Base-by-base conservation (phyloP, 805 yeast genomes). In the Cyberlindnera bimundalis region DNA sequence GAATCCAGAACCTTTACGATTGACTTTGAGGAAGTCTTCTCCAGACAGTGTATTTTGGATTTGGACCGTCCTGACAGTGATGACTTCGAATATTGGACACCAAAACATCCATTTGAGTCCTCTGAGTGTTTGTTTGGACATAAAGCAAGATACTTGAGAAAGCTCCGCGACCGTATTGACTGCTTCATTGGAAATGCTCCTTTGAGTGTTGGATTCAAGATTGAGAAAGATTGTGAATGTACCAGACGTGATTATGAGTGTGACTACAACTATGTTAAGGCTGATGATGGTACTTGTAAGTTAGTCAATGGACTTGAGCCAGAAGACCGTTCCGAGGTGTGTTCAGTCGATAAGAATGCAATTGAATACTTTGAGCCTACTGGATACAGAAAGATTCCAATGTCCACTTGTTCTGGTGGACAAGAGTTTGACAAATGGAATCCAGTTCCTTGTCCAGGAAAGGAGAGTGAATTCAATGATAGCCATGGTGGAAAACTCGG, bases 191-290 rank as follows among this genome's bases (percentile, higher is more conserved):
- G 70, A 33, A 43, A 46, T 43, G 75, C 76, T 24, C 79, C 84
- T 23, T 66, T 85, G 35, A 60, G 66, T 14, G 67, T 73, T 11
- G 88, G 84, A 0, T 74, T 69, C 57, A 74, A 71, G 48, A 64
- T 74, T 12, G 62, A 72, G 8, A 69, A 78, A 47, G 80, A 85
- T 58, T 93, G 99, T 64, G 57, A 81, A 1, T 93, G 99, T 65
- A 74, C 91, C 0, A 75, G 96, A 62, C 73, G 74, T 36, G 99
- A 91, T 56, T 93, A 70, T 57, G 99, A 93, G 63, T 93, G 99
- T 73, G 99, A 93, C 60, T 88, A 79, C 66, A 90, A 90, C 62
- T 90, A 70, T 61, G 76, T 63, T 40, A 74, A 81, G 45, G 79
- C 78, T 25, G 48, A 54, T 0, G 96, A 89, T 59, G 95, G 95